These are phyloP conservation scores for Prunus salicina DNA, from an alignment of 306 rosid genomes.

Conservation along the genomic window DNA sequence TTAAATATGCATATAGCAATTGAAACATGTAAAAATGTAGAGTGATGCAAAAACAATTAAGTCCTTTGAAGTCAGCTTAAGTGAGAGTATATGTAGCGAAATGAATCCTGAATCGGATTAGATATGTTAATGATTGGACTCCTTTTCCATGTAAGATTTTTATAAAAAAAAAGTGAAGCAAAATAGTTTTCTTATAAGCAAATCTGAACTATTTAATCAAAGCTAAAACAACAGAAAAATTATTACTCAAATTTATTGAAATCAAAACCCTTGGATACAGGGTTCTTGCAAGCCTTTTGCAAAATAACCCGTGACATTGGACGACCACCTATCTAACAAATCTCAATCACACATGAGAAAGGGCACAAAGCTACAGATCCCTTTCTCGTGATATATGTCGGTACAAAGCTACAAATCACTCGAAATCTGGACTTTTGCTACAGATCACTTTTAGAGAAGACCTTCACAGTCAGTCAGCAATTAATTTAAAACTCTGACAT, in stretches of 20 bases:
- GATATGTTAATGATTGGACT: no score
- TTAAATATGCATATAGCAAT: no score
- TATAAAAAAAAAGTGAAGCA: no score
- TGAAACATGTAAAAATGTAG: not conserved
- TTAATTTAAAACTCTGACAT: not conserved
- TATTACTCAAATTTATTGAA: not conserved
- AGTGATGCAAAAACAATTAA: not conserved
- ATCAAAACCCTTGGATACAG: not conserved
- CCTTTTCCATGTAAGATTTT: no score
- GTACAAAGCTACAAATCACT: slow-evolving; percentile 6
- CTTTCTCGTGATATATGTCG: slow-evolving; percentile 24
- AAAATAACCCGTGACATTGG: slow-evolving; percentile 37
- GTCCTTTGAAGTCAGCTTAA: no score
- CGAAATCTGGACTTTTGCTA: slow-evolving; percentile 1
- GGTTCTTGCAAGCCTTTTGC: not conserved
- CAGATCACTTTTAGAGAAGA: not conserved
- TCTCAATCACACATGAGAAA: slow-evolving; percentile 5
- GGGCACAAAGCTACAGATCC: slow-evolving; percentile 16
- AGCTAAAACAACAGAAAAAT: not conserved
- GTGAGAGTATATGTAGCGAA: no score
- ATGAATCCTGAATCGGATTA: no score
- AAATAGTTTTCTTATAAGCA: no score
- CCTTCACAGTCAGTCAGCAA: not conserved
- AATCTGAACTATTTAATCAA: not conserved
- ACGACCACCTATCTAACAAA: not conserved